phyloP scores from a whole-genome alignment of 2,329 filamentous ascomycete species.

The Emericellopsis atlantica region DNA sequence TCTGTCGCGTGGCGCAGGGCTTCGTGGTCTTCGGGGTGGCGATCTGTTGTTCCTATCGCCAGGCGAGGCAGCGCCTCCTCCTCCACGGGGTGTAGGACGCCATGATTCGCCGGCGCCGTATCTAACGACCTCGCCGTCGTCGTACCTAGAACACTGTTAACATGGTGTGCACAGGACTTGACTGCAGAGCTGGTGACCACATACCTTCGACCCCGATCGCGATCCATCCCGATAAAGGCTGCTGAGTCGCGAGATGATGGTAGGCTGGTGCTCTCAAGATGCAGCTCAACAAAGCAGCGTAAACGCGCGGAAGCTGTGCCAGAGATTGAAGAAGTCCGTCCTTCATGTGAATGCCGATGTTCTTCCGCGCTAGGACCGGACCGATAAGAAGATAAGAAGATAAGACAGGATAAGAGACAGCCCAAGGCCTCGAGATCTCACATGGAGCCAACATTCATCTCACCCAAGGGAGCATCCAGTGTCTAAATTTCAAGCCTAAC shows the following conservation, averaged over 20 bases:
- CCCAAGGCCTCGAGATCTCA: no score
- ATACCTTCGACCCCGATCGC: background rate
- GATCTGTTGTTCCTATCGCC: constrained; percentile 8
- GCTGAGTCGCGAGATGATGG: background rate
- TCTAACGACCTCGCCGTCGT: constrained; percentile 48
- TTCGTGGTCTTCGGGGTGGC: constrained; percentile 7
- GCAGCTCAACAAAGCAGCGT: background rate
- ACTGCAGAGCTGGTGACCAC: background rate
- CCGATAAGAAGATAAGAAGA: no score
- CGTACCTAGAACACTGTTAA: constrained; percentile 27
- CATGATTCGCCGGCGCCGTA: constrained; percentile 51
- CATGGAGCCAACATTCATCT: no score
- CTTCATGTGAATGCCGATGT: no score
- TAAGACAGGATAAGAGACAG: no score
- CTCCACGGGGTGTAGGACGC: constrained; percentile 39
- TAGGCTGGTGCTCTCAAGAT: background rate
- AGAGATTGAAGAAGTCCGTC: no score
- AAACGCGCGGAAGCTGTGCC: no score
- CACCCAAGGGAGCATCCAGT: no score
- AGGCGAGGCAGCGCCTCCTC: constrained; percentile 4
- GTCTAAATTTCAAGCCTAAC: no score
- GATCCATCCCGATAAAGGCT: background rate
- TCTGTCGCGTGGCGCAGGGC: constrained; percentile 3
- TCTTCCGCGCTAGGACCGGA: no score
- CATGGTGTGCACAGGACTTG: background rate